Evolutionary conservation across 1,284 basidiomycete genomes (phyloP).

Genomic region (Ustilago vetiveriae): DNA sequence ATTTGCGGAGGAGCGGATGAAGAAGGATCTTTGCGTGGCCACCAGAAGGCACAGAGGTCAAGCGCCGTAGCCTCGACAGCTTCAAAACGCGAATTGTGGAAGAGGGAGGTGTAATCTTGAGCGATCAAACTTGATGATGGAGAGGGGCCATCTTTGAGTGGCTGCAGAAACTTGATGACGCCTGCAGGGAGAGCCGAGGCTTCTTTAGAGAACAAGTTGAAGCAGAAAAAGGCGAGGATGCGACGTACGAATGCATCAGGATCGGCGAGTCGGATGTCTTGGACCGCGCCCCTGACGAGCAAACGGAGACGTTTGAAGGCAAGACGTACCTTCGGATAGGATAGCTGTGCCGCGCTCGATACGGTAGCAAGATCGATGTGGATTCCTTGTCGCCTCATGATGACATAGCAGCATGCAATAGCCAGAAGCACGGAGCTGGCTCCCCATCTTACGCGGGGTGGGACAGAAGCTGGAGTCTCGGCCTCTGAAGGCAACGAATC

Average conservation of each 20-base stretch:
- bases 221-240: conserved; percentile 28
- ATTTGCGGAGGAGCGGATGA: conserved; percentile 2
- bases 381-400: conserved; percentile 27
- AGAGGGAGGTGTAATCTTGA: neutral
- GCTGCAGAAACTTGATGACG: conserved; percentile 15
- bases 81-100: conserved; percentile 17
- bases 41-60: conserved; percentile 39
- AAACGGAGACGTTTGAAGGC: conserved; percentile 20
- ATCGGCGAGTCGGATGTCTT: conserved; percentile 20
- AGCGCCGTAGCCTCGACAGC: conserved; percentile 30
- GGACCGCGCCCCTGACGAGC: conserved; percentile 15
- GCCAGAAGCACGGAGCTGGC: conserved; percentile 17
- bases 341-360: conserved; percentile 18
- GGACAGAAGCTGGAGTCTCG: neutral
- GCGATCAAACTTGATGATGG: neutral
- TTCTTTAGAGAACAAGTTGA: neutral
- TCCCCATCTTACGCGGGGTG: conserved; percentile 33
- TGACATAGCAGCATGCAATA: conserved; percentile 42
- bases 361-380: conserved; percentile 26
- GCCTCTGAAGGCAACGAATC: no score
- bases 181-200: neutral
- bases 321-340: conserved; percentile 4
- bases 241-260: conserved; percentile 22
- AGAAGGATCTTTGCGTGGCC: conserved; percentile 11
- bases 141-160: neutral